phyloP scores from a whole-genome alignment of 108 stramenopile species.

The Skeletonema costatum region DNA sequence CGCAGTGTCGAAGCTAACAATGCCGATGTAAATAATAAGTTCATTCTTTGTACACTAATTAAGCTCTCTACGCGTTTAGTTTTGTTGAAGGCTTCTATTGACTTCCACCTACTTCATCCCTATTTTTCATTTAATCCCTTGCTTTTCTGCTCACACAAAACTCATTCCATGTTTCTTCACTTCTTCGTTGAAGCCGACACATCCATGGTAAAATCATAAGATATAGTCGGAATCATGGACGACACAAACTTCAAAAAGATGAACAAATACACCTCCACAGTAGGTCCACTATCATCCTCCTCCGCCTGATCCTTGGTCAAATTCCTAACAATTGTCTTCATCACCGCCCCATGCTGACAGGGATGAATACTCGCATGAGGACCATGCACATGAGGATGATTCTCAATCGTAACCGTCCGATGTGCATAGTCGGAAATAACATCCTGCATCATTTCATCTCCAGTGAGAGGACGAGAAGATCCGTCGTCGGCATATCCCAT shows the following conservation, averaged over 20 bases:
- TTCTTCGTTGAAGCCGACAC: slow-evolving; percentile 85
- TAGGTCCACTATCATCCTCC: slow-evolving; percentile 40
- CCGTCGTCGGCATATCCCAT: slow-evolving; percentile 87
- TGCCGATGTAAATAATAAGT: background rate
- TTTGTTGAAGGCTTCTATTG: background rate
- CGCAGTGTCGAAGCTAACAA: background rate
- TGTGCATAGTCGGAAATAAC: slow-evolving; percentile 98
- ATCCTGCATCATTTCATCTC: slow-evolving; percentile 96
- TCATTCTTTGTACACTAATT: background rate
- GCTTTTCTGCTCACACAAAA: background rate
- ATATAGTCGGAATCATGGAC: slow-evolving; percentile 98
- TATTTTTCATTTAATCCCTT: background rate
- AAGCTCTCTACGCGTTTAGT: background rate
- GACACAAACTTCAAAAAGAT: slow-evolving; percentile 99
- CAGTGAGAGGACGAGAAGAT: slow-evolving; percentile 78
- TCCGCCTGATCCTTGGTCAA: slow-evolving; percentile 61
- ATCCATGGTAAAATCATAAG: slow-evolving; percentile 99
- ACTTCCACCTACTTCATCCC: background rate
- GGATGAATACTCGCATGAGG: slow-evolving; percentile 97
- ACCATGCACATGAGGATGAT: slow-evolving; percentile 90
- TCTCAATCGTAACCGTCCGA: slow-evolving; percentile 97
- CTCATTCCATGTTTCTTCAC: background rate
- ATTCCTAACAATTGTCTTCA: slow-evolving; percentile 96
- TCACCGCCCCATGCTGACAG: slow-evolving; percentile 98
- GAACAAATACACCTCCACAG: slow-evolving; percentile 96